phyloP scores from a whole-genome alignment of 257 asterid genomes.

The Eucommia ulmoides region DNA sequence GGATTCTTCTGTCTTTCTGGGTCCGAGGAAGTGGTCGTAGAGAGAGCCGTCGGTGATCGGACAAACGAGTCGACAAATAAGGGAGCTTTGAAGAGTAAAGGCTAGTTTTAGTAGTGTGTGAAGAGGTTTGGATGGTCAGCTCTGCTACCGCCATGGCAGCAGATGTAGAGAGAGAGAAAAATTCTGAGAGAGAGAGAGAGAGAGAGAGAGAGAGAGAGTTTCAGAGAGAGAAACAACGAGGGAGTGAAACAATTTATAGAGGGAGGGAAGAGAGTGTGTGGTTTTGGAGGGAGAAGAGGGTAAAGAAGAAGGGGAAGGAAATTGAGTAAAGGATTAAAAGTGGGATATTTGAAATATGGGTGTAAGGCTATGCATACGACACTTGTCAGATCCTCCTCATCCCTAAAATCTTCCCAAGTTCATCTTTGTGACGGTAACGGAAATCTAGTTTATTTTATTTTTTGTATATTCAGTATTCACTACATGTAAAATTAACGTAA shows the following conservation, averaged over 20 bases:
- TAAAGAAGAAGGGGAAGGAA: neutral
- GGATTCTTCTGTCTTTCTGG: constrained; percentile 29
- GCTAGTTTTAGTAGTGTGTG: constrained; percentile 18
- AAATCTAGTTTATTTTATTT: too few species aligned
- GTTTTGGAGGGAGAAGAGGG: neutral
- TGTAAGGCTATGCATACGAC: neutral
- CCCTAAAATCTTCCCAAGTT: too few species aligned
- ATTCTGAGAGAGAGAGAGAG: constrained; percentile 1
- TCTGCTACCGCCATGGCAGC: constrained; percentile 78
- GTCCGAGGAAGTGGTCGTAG: constrained; percentile 22
- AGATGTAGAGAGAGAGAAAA: neutral
- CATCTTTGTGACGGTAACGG: too few species aligned
- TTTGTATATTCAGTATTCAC: too few species aligned
- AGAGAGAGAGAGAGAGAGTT: neutral
- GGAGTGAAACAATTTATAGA: too few species aligned
- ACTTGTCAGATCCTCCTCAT: neutral
- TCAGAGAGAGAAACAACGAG: constrained; percentile 1
- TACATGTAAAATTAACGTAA: too few species aligned
- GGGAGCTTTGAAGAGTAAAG: constrained; percentile 43
- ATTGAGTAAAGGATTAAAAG: neutral
- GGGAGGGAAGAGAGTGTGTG: neutral
- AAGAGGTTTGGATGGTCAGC: constrained; percentile 26
- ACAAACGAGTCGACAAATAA: constrained; percentile 29
- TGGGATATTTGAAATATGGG: neutral
- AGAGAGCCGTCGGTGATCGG: constrained; percentile 21